Percentiles rank a stretch among this genome's conserved stretches.
phyloP scores from a whole-genome alignment of 2,329 filamentous ascomycete genomes.

The Scytalidium lignicola region DNA sequence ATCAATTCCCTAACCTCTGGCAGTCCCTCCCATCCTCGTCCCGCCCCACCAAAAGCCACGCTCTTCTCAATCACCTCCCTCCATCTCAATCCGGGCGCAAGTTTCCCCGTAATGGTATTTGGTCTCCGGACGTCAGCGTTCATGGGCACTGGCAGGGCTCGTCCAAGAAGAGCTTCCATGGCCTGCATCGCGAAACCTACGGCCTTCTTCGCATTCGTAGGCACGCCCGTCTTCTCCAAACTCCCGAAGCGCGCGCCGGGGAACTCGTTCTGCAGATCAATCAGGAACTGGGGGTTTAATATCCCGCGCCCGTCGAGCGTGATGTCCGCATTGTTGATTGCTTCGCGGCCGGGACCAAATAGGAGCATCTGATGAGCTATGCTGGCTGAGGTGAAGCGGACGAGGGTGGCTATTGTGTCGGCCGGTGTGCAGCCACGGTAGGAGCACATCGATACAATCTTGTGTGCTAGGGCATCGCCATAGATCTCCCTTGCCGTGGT shows the following conservation, averaged over 20 bases:
- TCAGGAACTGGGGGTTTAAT: conserved; percentile 23
- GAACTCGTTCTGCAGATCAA: conserved; percentile 25
- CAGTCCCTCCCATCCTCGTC: conserved; percentile 28
- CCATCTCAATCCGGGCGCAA: conserved; percentile 26
- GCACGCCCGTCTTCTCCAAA: conserved; percentile 28
- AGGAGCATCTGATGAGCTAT: conserved; percentile 28
- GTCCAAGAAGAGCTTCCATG: conserved; percentile 28
- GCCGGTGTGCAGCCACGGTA: conserved; percentile 20
- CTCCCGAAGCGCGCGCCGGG: conserved; percentile 21
- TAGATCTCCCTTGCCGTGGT: conserved; percentile 28
- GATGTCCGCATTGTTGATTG: conserved; percentile 26
- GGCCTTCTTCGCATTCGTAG: conserved; percentile 28
- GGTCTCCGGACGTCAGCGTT: conserved; percentile 27
- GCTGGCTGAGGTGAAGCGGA: conserved; percentile 26
- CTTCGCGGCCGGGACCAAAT: conserved; percentile 23
- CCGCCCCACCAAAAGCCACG: conserved; percentile 24
- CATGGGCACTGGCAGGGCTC: conserved; percentile 25
- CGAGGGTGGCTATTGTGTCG: conserved; percentile 26
- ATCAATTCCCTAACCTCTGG: conserved; percentile 27
- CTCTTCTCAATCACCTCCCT: conserved; percentile 28
- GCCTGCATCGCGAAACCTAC: conserved; percentile 31
- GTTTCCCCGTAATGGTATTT: conserved; percentile 28
- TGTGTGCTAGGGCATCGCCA: conserved; percentile 23
- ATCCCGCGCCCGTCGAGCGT: conserved; percentile 25
- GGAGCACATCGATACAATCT: conserved; percentile 23